Evolutionary conservation across 2,329 filamentous ascomycete species (phyloP).

Genomic region (Rutstroemia sydowiana): DNA sequence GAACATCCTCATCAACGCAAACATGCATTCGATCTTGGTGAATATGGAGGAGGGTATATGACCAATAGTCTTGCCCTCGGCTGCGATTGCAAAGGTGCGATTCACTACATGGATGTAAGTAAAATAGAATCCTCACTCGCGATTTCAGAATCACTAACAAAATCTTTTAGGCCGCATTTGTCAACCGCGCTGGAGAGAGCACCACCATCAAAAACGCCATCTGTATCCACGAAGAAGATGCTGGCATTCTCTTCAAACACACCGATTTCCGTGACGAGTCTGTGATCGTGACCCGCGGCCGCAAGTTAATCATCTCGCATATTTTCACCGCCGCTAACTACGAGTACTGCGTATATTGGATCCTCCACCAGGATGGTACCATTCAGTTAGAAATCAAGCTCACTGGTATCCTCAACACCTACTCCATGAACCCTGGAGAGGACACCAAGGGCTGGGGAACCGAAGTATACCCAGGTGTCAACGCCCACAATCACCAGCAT

Average conservation of each 20-base stretch:
- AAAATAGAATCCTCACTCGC: not conserved
- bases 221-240: slow-evolving; percentile 91
- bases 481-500: slow-evolving; percentile 94
- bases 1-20: slow-evolving; percentile 75
- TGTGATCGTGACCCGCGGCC: slow-evolving; percentile 74
- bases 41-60: slow-evolving; percentile 79
- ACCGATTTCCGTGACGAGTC: slow-evolving; percentile 89
- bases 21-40: slow-evolving; percentile 73
- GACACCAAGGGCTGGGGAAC: slow-evolving; percentile 84
- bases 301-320: slow-evolving; percentile 81
- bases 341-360: slow-evolving; percentile 84
- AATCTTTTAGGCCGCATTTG: slow-evolving; percentile 60
- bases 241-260: slow-evolving; percentile 88
- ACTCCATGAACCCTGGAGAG: slow-evolving; percentile 71
- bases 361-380: slow-evolving; percentile 86
- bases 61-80: slow-evolving; percentile 69
- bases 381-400: slow-evolving; percentile 88
- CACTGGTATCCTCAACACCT: slow-evolving; percentile 89
- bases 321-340: slow-evolving; percentile 96
- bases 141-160: not conserved
- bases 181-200: slow-evolving; percentile 67
- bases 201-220: slow-evolving; percentile 87
- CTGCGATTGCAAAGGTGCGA: slow-evolving; percentile 82
- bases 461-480: slow-evolving; percentile 82
- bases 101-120: slow-evolving; percentile 66